These are phyloP conservation scores for Aspergillus fijiensis DNA, from an alignment of 2,329 filamentous ascomycete genomes.

Conservation along the genomic window DNA sequence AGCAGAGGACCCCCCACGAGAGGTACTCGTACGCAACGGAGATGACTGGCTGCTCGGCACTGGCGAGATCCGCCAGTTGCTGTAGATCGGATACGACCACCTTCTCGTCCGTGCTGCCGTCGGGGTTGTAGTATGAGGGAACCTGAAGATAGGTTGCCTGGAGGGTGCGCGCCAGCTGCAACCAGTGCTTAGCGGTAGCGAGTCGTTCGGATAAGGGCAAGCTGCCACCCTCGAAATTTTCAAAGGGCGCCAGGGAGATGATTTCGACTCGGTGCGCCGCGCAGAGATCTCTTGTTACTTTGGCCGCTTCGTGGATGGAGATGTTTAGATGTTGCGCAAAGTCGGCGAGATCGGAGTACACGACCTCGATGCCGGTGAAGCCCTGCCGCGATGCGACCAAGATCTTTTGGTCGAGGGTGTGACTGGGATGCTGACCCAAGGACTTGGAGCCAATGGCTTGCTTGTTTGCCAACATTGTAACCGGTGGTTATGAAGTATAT, in stretches of 20 bases:
- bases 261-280: conserved; percentile 22
- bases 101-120: conserved; percentile 27
- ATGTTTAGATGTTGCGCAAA: conserved; percentile 21
- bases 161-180: conserved; percentile 27
- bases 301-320: conserved; percentile 21
- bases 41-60: conserved; percentile 20
- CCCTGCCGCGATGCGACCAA: conserved; percentile 26
- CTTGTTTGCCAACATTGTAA: conserved; percentile 24
- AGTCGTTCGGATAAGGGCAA: conserved; percentile 30
- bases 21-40: conserved; percentile 38
- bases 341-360: conserved; percentile 30
- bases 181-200: conserved; percentile 31
- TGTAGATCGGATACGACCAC: conserved; percentile 32
- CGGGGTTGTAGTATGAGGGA: conserved; percentile 28
- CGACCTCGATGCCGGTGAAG: conserved; percentile 33
- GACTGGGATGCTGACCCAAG: conserved; percentile 31
- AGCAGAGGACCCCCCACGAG: conserved; percentile 35
- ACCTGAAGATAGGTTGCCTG: conserved; percentile 33
- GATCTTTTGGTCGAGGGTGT: conserved; percentile 33
- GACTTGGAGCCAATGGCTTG: conserved; percentile 33
- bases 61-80: conserved; percentile 31
- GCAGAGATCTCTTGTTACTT: conserved; percentile 21
- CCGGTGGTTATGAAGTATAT: no score
- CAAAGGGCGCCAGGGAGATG: conserved; percentile 35
- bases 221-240: conserved; percentile 38